Percentiles rank a stretch among this genome's conserved stretches.
Evolutionary conservation across 2,329 filamentous ascomycete species (phyloP).

Genomic region (Gnomoniopsis smithogilvyi): DNA sequence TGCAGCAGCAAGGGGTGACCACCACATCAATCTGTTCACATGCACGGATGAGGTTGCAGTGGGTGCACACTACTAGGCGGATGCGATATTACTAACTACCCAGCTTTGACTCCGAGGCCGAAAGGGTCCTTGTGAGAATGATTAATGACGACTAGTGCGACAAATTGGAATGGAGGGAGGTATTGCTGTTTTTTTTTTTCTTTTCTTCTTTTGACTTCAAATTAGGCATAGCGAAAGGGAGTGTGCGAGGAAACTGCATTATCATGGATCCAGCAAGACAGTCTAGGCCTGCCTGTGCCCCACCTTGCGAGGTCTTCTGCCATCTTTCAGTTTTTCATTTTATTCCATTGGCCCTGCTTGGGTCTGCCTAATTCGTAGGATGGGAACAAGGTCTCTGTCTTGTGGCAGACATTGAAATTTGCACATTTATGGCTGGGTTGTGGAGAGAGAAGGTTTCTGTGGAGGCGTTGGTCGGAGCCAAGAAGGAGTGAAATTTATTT

Average conservation of each 20-base stretch:
- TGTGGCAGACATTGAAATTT: too few relatives aligned
- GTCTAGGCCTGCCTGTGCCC: neutral
- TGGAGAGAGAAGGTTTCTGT: too few relatives aligned
- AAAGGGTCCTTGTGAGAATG: neutral
- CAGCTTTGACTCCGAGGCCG: neutral
- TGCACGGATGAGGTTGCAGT: constrained; percentile 50
- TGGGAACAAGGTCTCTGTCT: too few relatives aligned
- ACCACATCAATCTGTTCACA: constrained; percentile 85
- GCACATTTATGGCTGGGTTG: too few relatives aligned
- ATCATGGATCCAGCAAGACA: neutral
- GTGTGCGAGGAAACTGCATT: neutral
- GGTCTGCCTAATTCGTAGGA: too few relatives aligned
- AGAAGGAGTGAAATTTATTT: too few relatives aligned
- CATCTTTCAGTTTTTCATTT: too few relatives aligned
- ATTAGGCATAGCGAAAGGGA: neutral
- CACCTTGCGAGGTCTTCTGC: too few relatives aligned
- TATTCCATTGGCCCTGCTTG: too few relatives aligned
- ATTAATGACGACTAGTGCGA: neutral
- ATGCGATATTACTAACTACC: neutral
- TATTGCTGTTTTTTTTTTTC: neutral
- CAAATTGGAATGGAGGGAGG: neutral
- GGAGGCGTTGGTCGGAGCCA: too few relatives aligned
- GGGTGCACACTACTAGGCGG: constrained; percentile 5
- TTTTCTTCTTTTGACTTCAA: neutral
- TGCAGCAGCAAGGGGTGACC: constrained; percentile 80